Conservation (phyloP, 1,284 basidiomycete species). For the Sporisorium exsertum region DNA sequence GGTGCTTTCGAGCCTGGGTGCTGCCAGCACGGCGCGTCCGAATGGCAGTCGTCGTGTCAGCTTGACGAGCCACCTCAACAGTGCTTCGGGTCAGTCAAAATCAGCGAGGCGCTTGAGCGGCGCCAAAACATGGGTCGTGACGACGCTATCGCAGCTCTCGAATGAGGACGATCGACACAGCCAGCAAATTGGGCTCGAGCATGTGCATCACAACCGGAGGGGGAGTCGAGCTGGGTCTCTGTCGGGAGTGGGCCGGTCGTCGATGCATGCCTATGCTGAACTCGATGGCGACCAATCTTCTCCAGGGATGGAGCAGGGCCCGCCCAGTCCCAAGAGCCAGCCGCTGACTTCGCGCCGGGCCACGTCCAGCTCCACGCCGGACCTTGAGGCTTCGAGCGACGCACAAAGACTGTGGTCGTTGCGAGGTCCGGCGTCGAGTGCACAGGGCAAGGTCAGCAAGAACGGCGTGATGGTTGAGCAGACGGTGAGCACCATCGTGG, state of each 20-base stretch:
- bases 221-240: slow-evolving; percentile 9
- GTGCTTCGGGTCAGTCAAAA: neutral
- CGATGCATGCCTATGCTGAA: slow-evolving; percentile 25
- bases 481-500: slow-evolving; percentile 35
- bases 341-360: slow-evolving; percentile 15
- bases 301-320: neutral
- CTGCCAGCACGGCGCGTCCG: slow-evolving; percentile 3
- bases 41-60: slow-evolving; percentile 11
- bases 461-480: slow-evolving; percentile 32
- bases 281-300: slow-evolving; percentile 16
- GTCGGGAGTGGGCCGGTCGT: slow-evolving; percentile 9
- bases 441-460: slow-evolving; percentile 19
- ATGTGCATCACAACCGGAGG: neutral
- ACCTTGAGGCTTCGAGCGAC: slow-evolving; percentile 18
- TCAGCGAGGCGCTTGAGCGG: slow-evolving; percentile 13
- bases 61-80: slow-evolving; percentile 2
- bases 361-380: slow-evolving; percentile 13
- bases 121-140: slow-evolving; percentile 20
- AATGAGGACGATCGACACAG: slow-evolving; percentile 6
- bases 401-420: slow-evolving; percentile 13
- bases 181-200: slow-evolving; percentile 23
- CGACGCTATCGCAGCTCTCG: slow-evolving; percentile 23
- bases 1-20: slow-evolving; percentile 21
- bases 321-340: slow-evolving; percentile 17
- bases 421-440: slow-evolving; percentile 2